Evolutionary conservation across 2,329 filamentous ascomycete species (phyloP), one percentile per base, ranked within the genome.

Genomic region (Diaporthe vexans): DNA sequence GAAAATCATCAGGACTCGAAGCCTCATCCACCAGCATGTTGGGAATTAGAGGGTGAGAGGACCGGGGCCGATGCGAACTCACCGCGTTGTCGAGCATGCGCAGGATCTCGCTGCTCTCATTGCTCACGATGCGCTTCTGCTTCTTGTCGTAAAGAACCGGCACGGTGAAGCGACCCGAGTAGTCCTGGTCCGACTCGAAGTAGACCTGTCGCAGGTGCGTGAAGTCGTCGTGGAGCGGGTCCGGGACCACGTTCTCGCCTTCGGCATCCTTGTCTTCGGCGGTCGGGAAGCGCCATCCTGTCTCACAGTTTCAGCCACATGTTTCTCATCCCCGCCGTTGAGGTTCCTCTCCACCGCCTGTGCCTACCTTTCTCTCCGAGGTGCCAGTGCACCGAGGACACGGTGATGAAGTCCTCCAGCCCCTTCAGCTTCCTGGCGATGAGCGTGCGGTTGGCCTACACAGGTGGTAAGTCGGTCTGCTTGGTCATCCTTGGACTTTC

Each of bases 381-480:
- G 79, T 98, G 93, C 96, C 95, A 98, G 84, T 98, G 95, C 71
- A 98, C 95, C n/a, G 91, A 91, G 0, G 94, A 97, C 78, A 87
- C 91, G 26, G 89, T 88, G 78, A 99, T 92, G 77, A 97, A 89
- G 73, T 97, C 93, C 79, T 98, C 94, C 0, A 99, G 88, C 0
- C 96, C 97, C 86, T 98, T 99, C 80, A 99, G 89, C 82, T 95
- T 93, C 74, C 96, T 90, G 3, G 94, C 93, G 78, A 98, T 98
- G 77, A 98, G 88, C 0, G 95, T 93, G 57, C 97, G 92, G 81
- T 95, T 94, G 7, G 96, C 95, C 85, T 86, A 29, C 0, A 46
- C n/a, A 26, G 6, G n/a, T 21, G 35, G 10, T 67, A 21, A 48
- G 40, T 51, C 24, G 13, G 35, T 37, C 9, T 43, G 13, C 6